Evolutionary conservation across 129 eudicot genomes (phyloP), one percentile per base, ranked within the genome.

Genomic region (Pulicaria dysenterica): DNA sequence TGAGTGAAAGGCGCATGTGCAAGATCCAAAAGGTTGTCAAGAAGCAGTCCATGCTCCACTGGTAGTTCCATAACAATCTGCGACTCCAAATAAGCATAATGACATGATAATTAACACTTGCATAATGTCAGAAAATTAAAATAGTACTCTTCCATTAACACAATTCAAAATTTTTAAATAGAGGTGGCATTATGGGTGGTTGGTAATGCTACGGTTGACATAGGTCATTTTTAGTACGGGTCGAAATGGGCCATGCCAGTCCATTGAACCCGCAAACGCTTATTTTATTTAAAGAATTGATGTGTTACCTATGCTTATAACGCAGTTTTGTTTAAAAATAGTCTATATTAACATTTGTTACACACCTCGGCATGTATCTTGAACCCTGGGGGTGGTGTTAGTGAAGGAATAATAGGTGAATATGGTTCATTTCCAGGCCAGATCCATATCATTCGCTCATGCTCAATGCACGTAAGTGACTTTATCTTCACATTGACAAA

Each of bases 1-100:
- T 91, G 97, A 43, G 93, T 88, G 64, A 91, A 91, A 36, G 96
- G 97, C 19, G 97, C 97, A 73, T 91, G 97, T 57, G 96, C 96
- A 66, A 88, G 97, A 82, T 91, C 96, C 80, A 91, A 77, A 73
- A 91, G 92, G 79, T 91, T 91, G 78, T 91, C 97, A 16, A 91
- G 58, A 51, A 91, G 96, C 17, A 91, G 84, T 49, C 96, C 97
- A 61, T 91, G 97, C 81, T 91, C 97, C 40, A 91, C 91, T 1
- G 97, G 97, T 70, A 91, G 97, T 67, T 91, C 97, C 90, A 91
- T 88, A 3, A 91, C 91, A 58, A 88, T 83, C 96, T 91, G 86
- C 9, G 40, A 39, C 58, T 58, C 44, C 36, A 7, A 15, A 64
- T 55, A 49, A 73, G 8, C 50, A 6, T 17, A 17, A 40, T 65